Evolutionary conservation across 768 basidiomycete species (phyloP).

Genomic region (Calvatia gigantea): DNA sequence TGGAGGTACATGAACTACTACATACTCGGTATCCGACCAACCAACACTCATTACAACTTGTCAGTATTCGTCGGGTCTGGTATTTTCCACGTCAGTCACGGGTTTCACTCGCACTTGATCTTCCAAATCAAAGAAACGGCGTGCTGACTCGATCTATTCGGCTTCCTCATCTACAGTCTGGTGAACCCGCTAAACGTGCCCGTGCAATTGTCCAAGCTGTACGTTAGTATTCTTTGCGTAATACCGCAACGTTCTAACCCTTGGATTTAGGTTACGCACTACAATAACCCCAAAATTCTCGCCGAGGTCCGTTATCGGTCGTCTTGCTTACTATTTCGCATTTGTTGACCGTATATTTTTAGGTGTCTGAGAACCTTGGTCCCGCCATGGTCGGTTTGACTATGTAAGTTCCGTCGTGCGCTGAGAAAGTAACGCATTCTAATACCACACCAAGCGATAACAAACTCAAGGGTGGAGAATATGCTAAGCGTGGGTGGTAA

Average conservation of each 20-base stretch:
- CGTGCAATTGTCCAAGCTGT: slow-evolving; percentile 96
- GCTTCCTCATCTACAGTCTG: slow-evolving; percentile 51
- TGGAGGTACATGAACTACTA: slow-evolving; percentile 61
- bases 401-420: slow-evolving; percentile 50
- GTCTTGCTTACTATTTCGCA: background rate
- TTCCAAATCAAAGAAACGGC: background rate
- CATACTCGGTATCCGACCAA: too few species aligned
- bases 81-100: slow-evolving; percentile 80
- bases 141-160: slow-evolving; percentile 6
- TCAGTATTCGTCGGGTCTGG: slow-evolving; percentile 97
- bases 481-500: slow-evolving; percentile 70
- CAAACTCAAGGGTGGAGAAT: slow-evolving; percentile 66
- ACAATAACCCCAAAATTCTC: slow-evolving; percentile 89
- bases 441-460: slow-evolving; percentile 39
- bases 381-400: slow-evolving; percentile 92
- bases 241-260: slow-evolving; percentile 6
- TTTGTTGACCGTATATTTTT: slow-evolving; percentile 9
- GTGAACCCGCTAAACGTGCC: slow-evolving; percentile 90
- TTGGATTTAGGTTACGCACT: slow-evolving; percentile 75
- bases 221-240: background rate
- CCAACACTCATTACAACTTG: slow-evolving; percentile 2
- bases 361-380: slow-evolving; percentile 82
- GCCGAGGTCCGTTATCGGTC: slow-evolving; percentile 59
- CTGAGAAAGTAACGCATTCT: background rate
- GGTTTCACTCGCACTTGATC: background rate